Evolutionary conservation across 2,329 filamentous ascomycete species (phyloP), one percentile per base, ranked within the genome.

Genomic region (Emericellopsis cladophorae): DNA sequence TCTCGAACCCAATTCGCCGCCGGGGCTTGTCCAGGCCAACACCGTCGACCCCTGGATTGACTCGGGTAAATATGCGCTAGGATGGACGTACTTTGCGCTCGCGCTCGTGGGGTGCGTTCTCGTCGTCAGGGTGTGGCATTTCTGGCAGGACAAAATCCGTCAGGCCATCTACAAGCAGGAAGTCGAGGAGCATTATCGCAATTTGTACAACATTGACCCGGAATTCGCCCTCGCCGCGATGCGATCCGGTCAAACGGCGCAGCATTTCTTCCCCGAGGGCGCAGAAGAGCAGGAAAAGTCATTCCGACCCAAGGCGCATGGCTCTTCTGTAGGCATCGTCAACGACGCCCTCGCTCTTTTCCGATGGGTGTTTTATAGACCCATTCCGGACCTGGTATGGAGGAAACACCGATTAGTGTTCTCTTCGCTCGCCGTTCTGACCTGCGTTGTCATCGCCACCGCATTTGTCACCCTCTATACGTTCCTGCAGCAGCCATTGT

Each of bases 81-180:
- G 82, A 43, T 95, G 87, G 79, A 86, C 90, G 12, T 95, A 93
- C 60, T 93, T 95, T 53, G 79, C 83, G 40, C 59, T 93, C 38
- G 76, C 80, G 39, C 59, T 95, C 44, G 70, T 89, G 47, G 71
- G 74, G 23, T 52, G 76, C 41, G 79, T 89, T 5, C 64, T 83
- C 10, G 53, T 81, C 10, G 68, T 90, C 55, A 79, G 87, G 49
- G 71, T 84, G 55, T 95, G 89, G 70, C 84, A 95, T 60, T 80
- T 83, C 50, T 95, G 87, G 81, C 87, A 89, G 51, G 89, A 95
- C 66, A 93, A 92, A 65, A 86, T 94, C 49, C 78, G 89, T 49
- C 84, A 89, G 49, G 89, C 87, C 46, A 76, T 92, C 45, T 85
- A 92, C 65, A 90, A 93, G 64, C 81, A 92, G 54, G 79, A 86